Base-by-base conservation (phyloP, 129 eudicot genomes). In the Tanacetum coccineum region DNA sequence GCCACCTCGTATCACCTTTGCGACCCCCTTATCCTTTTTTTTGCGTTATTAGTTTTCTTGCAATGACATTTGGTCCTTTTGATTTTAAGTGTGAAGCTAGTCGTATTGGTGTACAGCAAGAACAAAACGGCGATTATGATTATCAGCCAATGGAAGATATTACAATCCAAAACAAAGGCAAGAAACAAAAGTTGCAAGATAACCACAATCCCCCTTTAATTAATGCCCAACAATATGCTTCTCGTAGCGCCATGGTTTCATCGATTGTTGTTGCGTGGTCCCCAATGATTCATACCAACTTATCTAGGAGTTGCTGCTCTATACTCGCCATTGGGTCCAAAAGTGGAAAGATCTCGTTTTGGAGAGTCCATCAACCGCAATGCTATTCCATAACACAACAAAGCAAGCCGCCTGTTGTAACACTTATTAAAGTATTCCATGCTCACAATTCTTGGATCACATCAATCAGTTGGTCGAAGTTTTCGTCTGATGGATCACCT, bases 211-310 rank as follows among this genome's bases (percentile, higher is more conserved):
- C 49, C 42, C 74, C 87, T 17, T 22, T 80, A 15, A 71, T 92
- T 67, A 72, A 81, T 39, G 84, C 82, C 10, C 76, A 85, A 57
- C 78, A 82, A 68, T 93, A 86, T 79, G 87, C 90, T 17, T 82
- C 83, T 67, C 95, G 95, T 60, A 82, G 56, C 85, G 79, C 90
- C 21, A 67, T 89, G 90, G 67, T 94, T 67, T 71, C 91, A 13
- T 87, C 97, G 6, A 79, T 89, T 62, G 77, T 82, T 70, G 87
- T 86, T 68, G 81, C 90, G 20, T 93, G 99, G 99, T 89, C 97
- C 54, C 93, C 95, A 8, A 70, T 84, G 83, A 42, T 89, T 55
- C 71, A 65, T 26, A 22, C 71, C 13, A 70, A 74, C 66, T 59
- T 77, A 59, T 66, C 77, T 61, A 56, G 50, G 46, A 61, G 70